Evolutionary conservation across 352 stramenopile species (phyloP).

Genomic region (Phytophthora hibernalis): DNA sequence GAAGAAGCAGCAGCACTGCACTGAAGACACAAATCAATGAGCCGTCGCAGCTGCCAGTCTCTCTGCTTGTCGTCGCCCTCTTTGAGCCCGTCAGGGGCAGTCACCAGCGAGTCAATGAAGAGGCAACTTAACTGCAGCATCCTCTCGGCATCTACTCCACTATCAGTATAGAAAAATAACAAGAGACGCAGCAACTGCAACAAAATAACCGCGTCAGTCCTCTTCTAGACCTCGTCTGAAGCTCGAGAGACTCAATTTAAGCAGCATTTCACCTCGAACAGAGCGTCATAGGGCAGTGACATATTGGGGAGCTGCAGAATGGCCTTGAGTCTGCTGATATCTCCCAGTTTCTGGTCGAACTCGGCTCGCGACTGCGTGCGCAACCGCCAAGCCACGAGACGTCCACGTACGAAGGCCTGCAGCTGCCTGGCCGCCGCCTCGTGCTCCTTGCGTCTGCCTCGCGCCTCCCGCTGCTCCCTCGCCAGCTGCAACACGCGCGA

Average conservation of each 20-base stretch:
- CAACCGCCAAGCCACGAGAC: slow-evolving; percentile 30
- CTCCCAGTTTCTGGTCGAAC: slow-evolving; percentile 62
- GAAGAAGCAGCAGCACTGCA: slow-evolving; percentile 14
- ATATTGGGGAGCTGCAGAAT: slow-evolving; percentile 61
- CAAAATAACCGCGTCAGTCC: slow-evolving; percentile 9
- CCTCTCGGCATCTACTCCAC: slow-evolving; percentile 34
- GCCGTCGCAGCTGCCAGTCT: slow-evolving; percentile 46
- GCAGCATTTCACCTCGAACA: slow-evolving; percentile 47
- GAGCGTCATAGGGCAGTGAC: slow-evolving; percentile 53
- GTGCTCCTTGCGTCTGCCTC: slow-evolving; percentile 47
- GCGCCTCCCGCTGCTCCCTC: slow-evolving; percentile 51
- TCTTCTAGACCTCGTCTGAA: neutral
- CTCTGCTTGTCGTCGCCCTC: slow-evolving; percentile 17
- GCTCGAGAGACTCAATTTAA: slow-evolving; percentile 1
- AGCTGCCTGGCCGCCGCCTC: slow-evolving; percentile 42
- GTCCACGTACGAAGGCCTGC: slow-evolving; percentile 55
- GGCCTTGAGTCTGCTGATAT: slow-evolving; percentile 60
- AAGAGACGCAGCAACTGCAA: slow-evolving; percentile 51
- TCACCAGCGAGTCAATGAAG: slow-evolving; percentile 32
- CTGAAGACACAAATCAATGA: slow-evolving; percentile 63
- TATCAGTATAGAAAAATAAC: slow-evolving; percentile 50
- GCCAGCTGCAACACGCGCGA: slow-evolving; percentile 63
- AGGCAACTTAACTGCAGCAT: slow-evolving; percentile 37
- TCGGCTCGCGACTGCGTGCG: slow-evolving; percentile 31
- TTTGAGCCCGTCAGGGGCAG: slow-evolving; percentile 29